These are phyloP conservation scores for Lactarius quietus DNA, from an alignment of 768 basidiomycete species.

Conservation along the genomic window DNA sequence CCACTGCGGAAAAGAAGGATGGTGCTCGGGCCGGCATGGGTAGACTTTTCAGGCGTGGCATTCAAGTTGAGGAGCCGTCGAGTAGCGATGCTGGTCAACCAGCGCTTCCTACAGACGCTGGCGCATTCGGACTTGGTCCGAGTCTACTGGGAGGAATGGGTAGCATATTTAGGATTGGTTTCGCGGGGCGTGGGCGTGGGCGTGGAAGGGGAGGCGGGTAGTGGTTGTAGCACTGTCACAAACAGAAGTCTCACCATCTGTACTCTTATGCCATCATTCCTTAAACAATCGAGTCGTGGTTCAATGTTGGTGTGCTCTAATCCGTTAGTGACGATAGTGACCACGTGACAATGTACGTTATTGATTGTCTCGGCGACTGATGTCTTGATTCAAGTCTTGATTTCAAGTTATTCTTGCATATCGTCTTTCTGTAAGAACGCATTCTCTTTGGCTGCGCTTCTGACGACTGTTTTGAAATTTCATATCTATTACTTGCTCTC, in stretches of 20 bases:
- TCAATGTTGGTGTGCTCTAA: no score
- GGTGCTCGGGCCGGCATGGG: neutral
- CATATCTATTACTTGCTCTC: neutral
- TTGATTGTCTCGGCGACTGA: no score
- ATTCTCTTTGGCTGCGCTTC: neutral
- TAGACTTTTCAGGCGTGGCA: slow-evolving; percentile 31
- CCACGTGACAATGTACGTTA: no score
- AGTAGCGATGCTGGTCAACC: slow-evolving; percentile 22
- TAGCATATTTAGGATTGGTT: slow-evolving; percentile 50
- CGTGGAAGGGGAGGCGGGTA: neutral
- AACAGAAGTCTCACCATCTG: neutral
- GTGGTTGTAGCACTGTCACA: neutral
- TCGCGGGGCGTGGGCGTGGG: slow-evolving; percentile 57
- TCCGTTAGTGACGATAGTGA: no score
- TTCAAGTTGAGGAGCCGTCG: slow-evolving; percentile 12
- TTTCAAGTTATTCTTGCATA: neutral
- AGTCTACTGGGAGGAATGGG: no score
- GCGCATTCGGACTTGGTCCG: slow-evolving; percentile 25
- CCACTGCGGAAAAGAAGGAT: slow-evolving; percentile 18
- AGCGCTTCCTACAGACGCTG: slow-evolving; percentile 16
- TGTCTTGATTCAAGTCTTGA: no score
- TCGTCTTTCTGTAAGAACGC: neutral
- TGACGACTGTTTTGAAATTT: neutral
- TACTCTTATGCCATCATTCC: neutral
- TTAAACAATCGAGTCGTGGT: neutral